These are phyloP conservation scores for Stenocarpella maydis DNA, from an alignment of 2,329 filamentous ascomycete genomes.

Conservation along the genomic window DNA sequence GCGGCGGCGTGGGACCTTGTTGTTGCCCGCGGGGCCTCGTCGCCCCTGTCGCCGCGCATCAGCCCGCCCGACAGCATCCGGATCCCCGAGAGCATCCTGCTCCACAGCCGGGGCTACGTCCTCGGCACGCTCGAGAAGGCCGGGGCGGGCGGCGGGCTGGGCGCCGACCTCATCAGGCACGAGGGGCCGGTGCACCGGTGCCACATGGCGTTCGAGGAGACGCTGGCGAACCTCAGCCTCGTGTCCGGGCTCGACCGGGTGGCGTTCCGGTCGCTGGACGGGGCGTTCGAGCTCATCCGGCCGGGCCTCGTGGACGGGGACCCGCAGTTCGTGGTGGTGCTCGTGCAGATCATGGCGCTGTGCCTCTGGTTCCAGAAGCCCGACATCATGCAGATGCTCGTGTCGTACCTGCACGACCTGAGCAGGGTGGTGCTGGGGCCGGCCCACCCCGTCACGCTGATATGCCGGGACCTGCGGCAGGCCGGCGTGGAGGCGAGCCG, in stretches of 20 bases:
- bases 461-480: conserved; percentile 12
- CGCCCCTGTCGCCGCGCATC: conserved; percentile 8
- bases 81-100: conserved; percentile 27
- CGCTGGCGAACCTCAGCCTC: conserved; percentile 29
- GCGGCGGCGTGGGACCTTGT: background rate
- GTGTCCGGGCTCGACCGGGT: conserved; percentile 14
- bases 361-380: conserved; percentile 24
- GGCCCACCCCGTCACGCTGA: conserved; percentile 11
- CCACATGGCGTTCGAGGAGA: conserved; percentile 28
- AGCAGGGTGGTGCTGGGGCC: conserved; percentile 14
- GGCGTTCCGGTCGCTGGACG: conserved; percentile 26
- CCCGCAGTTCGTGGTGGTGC: conserved; percentile 19
- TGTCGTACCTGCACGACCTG: conserved; percentile 27
- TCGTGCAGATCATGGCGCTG: conserved; percentile 26
- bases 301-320: conserved; percentile 18
- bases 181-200: conserved; percentile 28
- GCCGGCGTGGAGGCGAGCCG: conserved; percentile 4
- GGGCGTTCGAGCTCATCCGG: conserved; percentile 24
- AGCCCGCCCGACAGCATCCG: conserved; percentile 13
- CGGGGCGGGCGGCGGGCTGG: background rate
- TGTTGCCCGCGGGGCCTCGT: background rate
- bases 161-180: conserved; percentile 23
- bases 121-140: conserved; percentile 13
- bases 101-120: conserved; percentile 22
- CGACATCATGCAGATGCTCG: conserved; percentile 28